These are phyloP conservation scores for Metschnikowia aberdeeniae DNA, from an alignment of 805 yeast species.

Conservation along the genomic window DNA sequence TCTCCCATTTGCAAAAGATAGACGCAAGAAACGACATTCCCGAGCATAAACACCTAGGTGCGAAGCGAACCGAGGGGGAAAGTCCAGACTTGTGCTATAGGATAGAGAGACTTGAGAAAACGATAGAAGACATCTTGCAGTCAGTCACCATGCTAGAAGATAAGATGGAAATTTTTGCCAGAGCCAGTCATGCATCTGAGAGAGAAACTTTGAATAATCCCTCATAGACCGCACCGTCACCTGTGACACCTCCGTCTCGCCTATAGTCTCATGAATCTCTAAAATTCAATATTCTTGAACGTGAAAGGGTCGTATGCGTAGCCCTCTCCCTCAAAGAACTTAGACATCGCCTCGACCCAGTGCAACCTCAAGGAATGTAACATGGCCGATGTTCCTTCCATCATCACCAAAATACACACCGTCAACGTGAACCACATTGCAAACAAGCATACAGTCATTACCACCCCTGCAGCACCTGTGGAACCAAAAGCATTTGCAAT, in stretches of 20 bases:
- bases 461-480: constrained; percentile 51
- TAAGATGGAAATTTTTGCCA: background rate
- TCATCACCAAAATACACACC: constrained; percentile 62
- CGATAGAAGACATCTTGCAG: constrained; percentile 1
- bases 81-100: background rate
- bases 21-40: too few relatives aligned
- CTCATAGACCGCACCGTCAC: too few relatives aligned
- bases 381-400: constrained; percentile 89
- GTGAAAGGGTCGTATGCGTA: constrained; percentile 61
- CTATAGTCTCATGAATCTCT: background rate
- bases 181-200: background rate
- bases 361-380: constrained; percentile 71
- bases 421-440: constrained; percentile 75
- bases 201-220: background rate
- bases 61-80: too few relatives aligned
- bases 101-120: constrained; percentile 2
- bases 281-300: constrained; percentile 28
- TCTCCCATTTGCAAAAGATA: too few relatives aligned
- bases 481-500: constrained; percentile 56
- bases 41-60: too few relatives aligned
- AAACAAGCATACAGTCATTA: constrained; percentile 57
- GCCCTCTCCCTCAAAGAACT: constrained; percentile 77
- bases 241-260: too few relatives aligned
- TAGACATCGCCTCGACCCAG: constrained; percentile 83
- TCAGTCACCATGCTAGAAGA: background rate